Evolutionary conservation across 208 protist species (phyloP).

Genomic region (Strigomonas culicis): DNA sequence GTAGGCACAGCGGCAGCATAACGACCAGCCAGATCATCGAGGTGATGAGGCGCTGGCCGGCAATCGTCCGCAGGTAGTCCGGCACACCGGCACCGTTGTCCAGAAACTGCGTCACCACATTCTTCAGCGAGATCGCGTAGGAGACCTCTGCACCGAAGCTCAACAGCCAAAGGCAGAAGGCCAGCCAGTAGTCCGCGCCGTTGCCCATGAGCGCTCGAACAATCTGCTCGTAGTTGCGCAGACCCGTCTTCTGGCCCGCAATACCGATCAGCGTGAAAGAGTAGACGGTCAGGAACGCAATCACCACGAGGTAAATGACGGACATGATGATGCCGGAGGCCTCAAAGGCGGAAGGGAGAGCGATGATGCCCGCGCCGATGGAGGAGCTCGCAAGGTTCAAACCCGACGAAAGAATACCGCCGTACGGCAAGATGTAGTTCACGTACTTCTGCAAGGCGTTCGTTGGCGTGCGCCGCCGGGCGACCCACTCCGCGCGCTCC

Average conservation of each 20-base stretch:
- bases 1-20: constrained; percentile 66
- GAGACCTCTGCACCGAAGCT: constrained; percentile 56
- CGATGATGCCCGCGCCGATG: constrained; percentile 57
- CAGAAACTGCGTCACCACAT: constrained; percentile 42
- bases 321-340: constrained; percentile 52
- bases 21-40: constrained; percentile 38
- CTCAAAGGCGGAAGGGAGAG: constrained; percentile 42
- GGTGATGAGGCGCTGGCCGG: constrained; percentile 35
- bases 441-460: constrained; percentile 23
- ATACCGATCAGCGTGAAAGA: constrained; percentile 42
- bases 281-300: constrained; percentile 44
- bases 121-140: constrained; percentile 50
- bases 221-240: constrained; percentile 56
- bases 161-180: constrained; percentile 40
- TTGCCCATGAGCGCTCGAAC: constrained; percentile 37
- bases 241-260: constrained; percentile 31
- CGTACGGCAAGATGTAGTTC: constrained; percentile 35
- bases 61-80: constrained; percentile 5
- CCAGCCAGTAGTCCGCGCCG: constrained; percentile 48
- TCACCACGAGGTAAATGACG: constrained; percentile 54
- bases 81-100: neutral
- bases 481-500: constrained; percentile 34
- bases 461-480: constrained; percentile 17
- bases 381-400: constrained; percentile 59
- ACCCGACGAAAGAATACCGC: constrained; percentile 42